Evolutionary conservation across 345 rosid genomes (phyloP).

Genomic region (Trapa incisa): DNA sequence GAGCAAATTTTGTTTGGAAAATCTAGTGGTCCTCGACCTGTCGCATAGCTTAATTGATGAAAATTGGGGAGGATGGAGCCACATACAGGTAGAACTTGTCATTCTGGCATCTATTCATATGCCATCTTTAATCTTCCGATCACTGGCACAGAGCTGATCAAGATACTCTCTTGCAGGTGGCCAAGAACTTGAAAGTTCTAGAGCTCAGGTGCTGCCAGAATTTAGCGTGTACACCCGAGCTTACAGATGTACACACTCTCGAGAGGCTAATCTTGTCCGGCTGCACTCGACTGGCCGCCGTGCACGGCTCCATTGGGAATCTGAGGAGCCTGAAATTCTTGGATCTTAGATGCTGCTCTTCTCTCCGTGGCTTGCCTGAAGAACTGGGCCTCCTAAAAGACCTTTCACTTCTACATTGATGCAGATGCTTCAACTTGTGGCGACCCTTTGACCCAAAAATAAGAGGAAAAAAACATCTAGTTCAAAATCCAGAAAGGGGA

Average conservation of each 20-base stretch:
- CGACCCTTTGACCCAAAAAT: too few species aligned
- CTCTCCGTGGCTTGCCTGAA: neutral
- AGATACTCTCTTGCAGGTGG: neutral
- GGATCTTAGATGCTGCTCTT: neutral
- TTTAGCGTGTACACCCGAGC: neutral
- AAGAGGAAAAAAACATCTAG: too few species aligned
- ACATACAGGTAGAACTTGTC: neutral
- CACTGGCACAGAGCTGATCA: neutral
- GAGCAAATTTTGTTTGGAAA: neutral
- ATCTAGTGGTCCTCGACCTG: constrained; percentile 3
- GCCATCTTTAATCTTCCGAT: neutral
- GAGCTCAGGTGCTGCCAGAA: neutral
- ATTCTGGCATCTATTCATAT: neutral
- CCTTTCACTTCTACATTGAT: too few species aligned
- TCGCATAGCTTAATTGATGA: neutral
- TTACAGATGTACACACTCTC: neutral
- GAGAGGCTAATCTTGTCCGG: neutral
- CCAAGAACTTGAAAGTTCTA: neutral
- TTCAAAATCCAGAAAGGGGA: too few species aligned
- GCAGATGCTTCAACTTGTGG: too few species aligned
- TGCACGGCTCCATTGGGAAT: neutral
- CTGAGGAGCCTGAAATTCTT: neutral
- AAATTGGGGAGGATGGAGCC: constrained; percentile 2
- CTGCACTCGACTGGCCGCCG: neutral
- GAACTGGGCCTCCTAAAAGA: neutral